Base-by-base conservation (phyloP, 352 stramenopile species). In the Plasmopara viticola region DNA sequence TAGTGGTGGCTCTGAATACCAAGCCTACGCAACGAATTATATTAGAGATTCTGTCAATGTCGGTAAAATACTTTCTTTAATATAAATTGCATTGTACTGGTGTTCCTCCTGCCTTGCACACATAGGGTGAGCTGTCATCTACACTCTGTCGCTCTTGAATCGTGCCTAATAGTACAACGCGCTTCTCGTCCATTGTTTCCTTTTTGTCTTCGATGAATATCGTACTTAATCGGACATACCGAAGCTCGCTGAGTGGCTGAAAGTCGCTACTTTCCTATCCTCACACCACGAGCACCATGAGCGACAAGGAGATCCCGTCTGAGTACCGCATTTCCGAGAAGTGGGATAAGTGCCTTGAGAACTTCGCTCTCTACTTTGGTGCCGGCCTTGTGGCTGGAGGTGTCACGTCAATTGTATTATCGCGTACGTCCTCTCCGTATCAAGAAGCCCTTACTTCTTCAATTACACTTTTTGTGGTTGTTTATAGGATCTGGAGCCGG, bases 241-340 rank as follows among this genome's bases (percentile, higher is more conserved):
- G 0, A 10, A 25, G 4, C n/a, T 13, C 9, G 38, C 4, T 62
- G 43, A 66, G 56, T 66, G 58, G 58, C 9, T 51, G 33, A 62
- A 66, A 59, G 10, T 40, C 4, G 15, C 20, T 25, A 25, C 20
- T 25, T 25, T 25, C 1, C 20, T 25, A 25, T 25, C 20, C 20
- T 25, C 20, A 25, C 20, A 25, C 20, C 20, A 25, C 20, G n/a
- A n/a, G 20, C 20, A 25, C 20, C 20, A 25, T 25, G 20, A 25
- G 20, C 53, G 66, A 69, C 54, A 77, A 80, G 46, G 62, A 66
- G 51, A 90, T 87, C 66, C 83, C 83, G 63, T 94, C 83, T 44
- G 83, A 94, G 73, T 94, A 88, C 77, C 75, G 77, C 60, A 91
- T 94, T 72, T 94, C 83, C 25, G 83, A 94, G 70, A 94, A 94